Evolutionary conservation across 78 protist genomes (phyloP), one percentile per base, ranked within the genome.

Genomic region (Dictyostelium brefeldianum): DNA sequence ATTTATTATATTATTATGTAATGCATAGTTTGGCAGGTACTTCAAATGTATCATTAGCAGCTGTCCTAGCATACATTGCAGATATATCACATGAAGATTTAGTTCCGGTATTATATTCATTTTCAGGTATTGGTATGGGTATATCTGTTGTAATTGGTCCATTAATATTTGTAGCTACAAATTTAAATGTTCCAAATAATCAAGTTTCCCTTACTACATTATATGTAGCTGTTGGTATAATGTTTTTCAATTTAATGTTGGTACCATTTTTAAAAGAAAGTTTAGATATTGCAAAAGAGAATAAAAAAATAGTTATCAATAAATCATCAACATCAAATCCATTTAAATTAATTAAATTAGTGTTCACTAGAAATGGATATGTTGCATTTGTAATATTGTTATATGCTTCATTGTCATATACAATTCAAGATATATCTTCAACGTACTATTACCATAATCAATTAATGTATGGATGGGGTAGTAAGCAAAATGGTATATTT

Each of bases 381-480:
- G 75, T 67, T 1, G 75, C 48, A 15, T 67, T 67, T 5, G 75
- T 67, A 14, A 73, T 47, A 11, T 5, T 36, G 20, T 11, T 73
- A 29, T 73, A 46, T 46, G 46, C 46, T n/a, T 20, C 31, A 46
- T 14, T 73, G 5, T 46, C 56, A 6, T 73, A 29, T 46, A 29
- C 48, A 6, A 8, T 18, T 1, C 59, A 36, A 46, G 79, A 73
- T n/a, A 22, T 73, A 46, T 29, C n/a, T 3, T 8, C 79, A 46
- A 73, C 79, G 3, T 73, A 73, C 5, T 22, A 29, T 5, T 73
- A 73, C 22, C 46, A 56, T 22, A 36, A 29, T 43, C 50, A n/a
- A n/a, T n/a, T 73, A 12, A 22, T 22, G 17, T 73, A 82, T 22
- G 31, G 31, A 31, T 82, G 90, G 90, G 15, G 12, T 8, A 12